Evolutionary conservation across 495 filamentous ascomycete genomes (phyloP).

Genomic region (Penicillium canariense): DNA sequence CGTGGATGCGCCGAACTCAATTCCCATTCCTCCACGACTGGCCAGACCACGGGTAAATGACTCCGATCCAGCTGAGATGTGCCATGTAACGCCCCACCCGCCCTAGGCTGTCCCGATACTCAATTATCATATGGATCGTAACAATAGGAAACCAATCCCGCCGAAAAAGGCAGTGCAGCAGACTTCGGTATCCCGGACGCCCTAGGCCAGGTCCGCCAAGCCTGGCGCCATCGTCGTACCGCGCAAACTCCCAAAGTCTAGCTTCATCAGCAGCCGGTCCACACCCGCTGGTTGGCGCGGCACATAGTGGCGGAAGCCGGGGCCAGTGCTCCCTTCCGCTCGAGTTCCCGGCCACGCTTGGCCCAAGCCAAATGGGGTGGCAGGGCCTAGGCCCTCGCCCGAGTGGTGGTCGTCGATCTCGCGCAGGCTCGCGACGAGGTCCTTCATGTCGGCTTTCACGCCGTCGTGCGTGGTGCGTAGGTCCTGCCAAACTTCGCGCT

Average conservation of each 20-base stretch:
- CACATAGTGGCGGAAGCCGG: conserved; percentile 50
- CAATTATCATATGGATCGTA: conserved; percentile 1
- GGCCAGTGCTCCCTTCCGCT: conserved; percentile 15
- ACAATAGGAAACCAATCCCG: background rate
- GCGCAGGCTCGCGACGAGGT: conserved; percentile 57
- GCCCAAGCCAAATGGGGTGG: conserved; percentile 8
- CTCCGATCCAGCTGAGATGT: too few species aligned
- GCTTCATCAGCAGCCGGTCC: conserved; percentile 79
- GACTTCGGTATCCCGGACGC: background rate
- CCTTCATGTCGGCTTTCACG: conserved; percentile 55
- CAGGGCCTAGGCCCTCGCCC: conserved; percentile 36
- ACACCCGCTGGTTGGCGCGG: conserved; percentile 68
- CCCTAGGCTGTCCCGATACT: background rate
- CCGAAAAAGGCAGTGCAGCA: background rate
- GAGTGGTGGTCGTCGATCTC: conserved; percentile 55
- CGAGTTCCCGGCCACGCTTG: conserved; percentile 13
- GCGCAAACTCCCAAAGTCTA: conserved; percentile 64
- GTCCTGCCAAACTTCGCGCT: conserved; percentile 58
- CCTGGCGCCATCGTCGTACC: conserved; percentile 6
- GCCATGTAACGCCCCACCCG: background rate
- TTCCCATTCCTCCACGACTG: background rate
- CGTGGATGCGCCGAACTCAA: conserved; percentile 6
- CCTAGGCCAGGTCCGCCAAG: conserved; percentile 11
- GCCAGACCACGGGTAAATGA: too few species aligned
- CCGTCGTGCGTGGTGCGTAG: conserved; percentile 41